phyloP scores from a whole-genome alignment of 768 basidiomycete genomes.

The Scleroderma citrinum region DNA sequence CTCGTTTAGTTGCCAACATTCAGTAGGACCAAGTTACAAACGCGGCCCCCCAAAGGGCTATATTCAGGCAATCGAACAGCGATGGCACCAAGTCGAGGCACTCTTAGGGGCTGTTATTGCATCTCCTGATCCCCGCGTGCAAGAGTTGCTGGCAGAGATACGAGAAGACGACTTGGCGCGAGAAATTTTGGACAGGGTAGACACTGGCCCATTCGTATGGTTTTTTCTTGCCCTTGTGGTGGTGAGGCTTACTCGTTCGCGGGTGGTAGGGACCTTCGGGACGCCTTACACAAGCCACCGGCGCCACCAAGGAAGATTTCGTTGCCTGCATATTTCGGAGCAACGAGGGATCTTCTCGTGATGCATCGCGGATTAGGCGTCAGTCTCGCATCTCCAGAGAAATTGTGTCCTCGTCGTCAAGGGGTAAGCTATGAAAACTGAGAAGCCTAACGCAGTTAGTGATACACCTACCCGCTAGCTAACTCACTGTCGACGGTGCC shows the following conservation, averaged over 20 bases:
- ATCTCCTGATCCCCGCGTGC: slow-evolving; percentile 61
- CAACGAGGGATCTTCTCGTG: slow-evolving; percentile 44
- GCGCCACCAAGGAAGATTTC: slow-evolving; percentile 71
- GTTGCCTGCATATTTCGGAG: slow-evolving; percentile 68
- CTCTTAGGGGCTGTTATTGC: slow-evolving; percentile 78
- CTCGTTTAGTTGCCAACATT: background rate
- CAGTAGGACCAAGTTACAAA: slow-evolving; percentile 67
- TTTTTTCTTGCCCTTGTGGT: background rate
- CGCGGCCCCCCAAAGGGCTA: slow-evolving; percentile 88
- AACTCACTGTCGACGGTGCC: slow-evolving; percentile 56
- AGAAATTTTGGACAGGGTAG: slow-evolving; percentile 72
- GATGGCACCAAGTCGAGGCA: slow-evolving; percentile 90
- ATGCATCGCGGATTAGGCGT: slow-evolving; percentile 56
- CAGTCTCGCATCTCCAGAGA: slow-evolving; percentile 76
- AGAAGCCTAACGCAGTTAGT: slow-evolving; percentile 2
- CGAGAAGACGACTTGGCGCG: slow-evolving; percentile 69
- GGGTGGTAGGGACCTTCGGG: slow-evolving; percentile 59
- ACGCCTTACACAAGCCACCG: slow-evolving; percentile 51
- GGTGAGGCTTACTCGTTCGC: slow-evolving; percentile 3
- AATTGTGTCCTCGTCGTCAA: slow-evolving; percentile 71
- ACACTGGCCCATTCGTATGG: slow-evolving; percentile 73
- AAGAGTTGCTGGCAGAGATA: slow-evolving; percentile 55
- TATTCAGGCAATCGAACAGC: slow-evolving; percentile 86
- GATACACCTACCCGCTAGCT: slow-evolving; percentile 31
- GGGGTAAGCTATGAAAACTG: slow-evolving; percentile 33